Base-by-base conservation (phyloP, 192 early-diverging fungal species). In the Mycoemilia scoparia region DNA sequence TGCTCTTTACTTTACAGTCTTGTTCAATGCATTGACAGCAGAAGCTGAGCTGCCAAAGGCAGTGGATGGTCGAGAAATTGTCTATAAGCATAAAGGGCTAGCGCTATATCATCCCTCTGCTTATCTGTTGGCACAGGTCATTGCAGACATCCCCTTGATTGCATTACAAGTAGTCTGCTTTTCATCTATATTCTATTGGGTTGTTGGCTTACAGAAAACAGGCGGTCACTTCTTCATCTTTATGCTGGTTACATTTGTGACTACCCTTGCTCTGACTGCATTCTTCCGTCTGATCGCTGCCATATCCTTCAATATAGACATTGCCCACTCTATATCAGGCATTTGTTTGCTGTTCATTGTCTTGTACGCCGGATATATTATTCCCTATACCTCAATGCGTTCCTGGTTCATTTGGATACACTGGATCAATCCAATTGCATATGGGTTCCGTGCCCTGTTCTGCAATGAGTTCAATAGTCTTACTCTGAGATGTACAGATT, bases 81-180 rank as follows among this genome's bases (percentile, higher is more conserved):
- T 79, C 12, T 70, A 79, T 51, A 87, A 87, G 41, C 83, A 87
- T 53, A 77, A 74, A 29, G 66, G 62, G 2, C 72, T 73, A 45
- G 71, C 73, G 13, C 43, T 82, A 34, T 46, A 54, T 21, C 47
- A 51, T 19, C 56, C 56, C 2, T 48, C 46, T 0, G 52, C 51
- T 0, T 35, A 51, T 5, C 46, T 54, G 8, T 21, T 49, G 20
- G 57, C 44, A 8, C 39, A 51, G 24, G 41, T 43, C 1, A 9
- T 44, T 0, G 42, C 51, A 7, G 50, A 46, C 4, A 31, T 36
- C 17, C 77, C 77, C 25, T 75, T 71, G 24, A 46, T 64, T 18
- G 27, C 71, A 19, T 30, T 75, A 22, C 52, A 61, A 17, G 51
- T 59, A 14, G 29, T 57, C 7, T 18, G 72, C 28, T 74, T 74